These are phyloP conservation scores for Trametes hirsuta DNA, from an alignment of 1,284 basidiomycete species.

Conservation along the genomic window DNA sequence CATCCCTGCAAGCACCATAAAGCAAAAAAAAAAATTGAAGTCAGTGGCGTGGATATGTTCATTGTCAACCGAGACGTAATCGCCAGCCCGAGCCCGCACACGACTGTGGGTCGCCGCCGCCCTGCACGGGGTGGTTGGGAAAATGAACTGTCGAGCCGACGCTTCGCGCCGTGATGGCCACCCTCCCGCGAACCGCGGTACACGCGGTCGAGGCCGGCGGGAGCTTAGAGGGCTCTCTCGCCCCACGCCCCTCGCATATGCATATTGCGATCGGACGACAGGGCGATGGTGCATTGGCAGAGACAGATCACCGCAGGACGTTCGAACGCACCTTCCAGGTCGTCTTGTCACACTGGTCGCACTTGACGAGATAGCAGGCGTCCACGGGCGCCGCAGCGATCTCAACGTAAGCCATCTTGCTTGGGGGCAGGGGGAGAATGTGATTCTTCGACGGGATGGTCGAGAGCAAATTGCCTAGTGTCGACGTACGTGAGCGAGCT, in stretches of 20 bases:
- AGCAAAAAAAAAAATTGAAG: not conserved
- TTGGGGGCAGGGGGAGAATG: not conserved
- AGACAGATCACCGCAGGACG: not conserved
- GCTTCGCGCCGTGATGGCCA: conserved; percentile 11
- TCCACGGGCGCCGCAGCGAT: conserved; percentile 46
- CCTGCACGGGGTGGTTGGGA: not conserved
- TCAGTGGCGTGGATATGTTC: not conserved
- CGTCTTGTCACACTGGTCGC: conserved; percentile 66
- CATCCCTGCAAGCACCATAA: conserved; percentile 55
- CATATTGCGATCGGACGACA: not conserved
- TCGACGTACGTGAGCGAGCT: not conserved
- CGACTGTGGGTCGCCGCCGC: not conserved
- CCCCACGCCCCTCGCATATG: no score
- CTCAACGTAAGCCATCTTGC: conserved; percentile 30
- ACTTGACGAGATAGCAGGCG: conserved; percentile 60
- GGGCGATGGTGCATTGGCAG: no score
- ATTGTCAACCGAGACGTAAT: not conserved
- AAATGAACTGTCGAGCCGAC: conserved; percentile 7
- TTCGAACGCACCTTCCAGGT: conserved; percentile 66
- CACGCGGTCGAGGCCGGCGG: not conserved
- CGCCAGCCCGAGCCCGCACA: no score
- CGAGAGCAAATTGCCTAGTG: not conserved
- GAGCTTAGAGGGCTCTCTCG: no score
- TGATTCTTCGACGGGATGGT: not conserved
- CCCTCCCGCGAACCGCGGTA: conserved; percentile 14